A percentile compares a stretch with the other conserved stretches of the same genome.
Conservation (phyloP, 805 yeast genomes). For the Metschnikowia amazonensis region DNA sequence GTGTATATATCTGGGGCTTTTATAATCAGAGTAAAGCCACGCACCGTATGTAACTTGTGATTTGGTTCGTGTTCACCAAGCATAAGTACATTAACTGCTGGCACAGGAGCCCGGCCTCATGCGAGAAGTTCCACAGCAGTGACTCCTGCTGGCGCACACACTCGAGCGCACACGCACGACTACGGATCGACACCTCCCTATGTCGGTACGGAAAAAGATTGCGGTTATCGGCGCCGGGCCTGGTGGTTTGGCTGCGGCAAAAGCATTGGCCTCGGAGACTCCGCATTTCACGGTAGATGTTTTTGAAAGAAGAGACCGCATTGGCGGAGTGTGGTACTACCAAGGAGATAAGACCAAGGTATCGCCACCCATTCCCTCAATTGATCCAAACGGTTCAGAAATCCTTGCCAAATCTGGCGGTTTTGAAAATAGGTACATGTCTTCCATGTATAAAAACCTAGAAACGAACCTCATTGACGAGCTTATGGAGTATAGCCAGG, state of each 20-base stretch:
- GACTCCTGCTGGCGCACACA: background rate
- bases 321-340: slow-evolving; percentile 84
- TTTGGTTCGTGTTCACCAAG: background rate
- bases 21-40: background rate
- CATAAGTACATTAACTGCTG: background rate
- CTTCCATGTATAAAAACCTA: slow-evolving; percentile 24
- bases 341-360: slow-evolving; percentile 22
- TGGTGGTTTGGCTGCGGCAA: slow-evolving; percentile 61
- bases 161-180: background rate
- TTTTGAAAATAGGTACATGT: slow-evolving; percentile 11
- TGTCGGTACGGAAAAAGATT: slow-evolving; percentile 24
- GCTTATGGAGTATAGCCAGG: slow-evolving; percentile 62
- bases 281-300: slow-evolving; percentile 47
- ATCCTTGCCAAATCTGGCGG: slow-evolving; percentile 9
- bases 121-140: background rate
- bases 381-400: slow-evolving; percentile 20
- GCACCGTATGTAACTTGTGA: background rate
- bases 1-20: too few species aligned
- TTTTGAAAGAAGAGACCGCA: slow-evolving; percentile 53
- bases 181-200: background rate
- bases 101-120: background rate
- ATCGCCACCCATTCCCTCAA: slow-evolving; percentile 21
- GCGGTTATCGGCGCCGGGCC: slow-evolving; percentile 83
- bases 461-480: slow-evolving; percentile 22
- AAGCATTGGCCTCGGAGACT: slow-evolving; percentile 55